Evolutionary conservation across 305 asterid species (phyloP), one percentile per base, ranked within the genome.

Genomic region (Coffea humblotiana): DNA sequence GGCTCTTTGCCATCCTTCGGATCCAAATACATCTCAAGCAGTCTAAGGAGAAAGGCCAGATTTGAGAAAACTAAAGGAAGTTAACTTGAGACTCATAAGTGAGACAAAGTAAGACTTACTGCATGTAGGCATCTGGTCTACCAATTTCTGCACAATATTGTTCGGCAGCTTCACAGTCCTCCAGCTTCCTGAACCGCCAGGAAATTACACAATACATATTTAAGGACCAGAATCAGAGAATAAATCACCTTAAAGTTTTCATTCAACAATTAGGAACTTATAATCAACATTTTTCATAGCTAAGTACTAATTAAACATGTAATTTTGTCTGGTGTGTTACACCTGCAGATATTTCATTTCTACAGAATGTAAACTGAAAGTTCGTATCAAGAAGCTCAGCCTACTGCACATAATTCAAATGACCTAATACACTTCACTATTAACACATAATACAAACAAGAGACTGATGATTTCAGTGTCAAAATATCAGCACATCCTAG

Each of bases 41-140:
- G 87, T 90, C 99, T 96, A 85, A 84, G 73, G 79, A 83, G 8
- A 75, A 71, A 82, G 80, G 40, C 82, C 58, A 67, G 54, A 75
- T 68, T 66, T 74, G 51, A 61, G 79, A 75, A 83, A 52, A 69
- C 63, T 67, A 60, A 79, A 75, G n/a, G 27, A 71, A 71, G 83
- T 74, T 76, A 79, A 37, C 75, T 58, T 45, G 60, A 65, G 69
- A 87, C 76, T 43, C 83, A 67, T 73, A 68, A 77, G 80, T 23
- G 74, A 86, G 84, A 81, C 79, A 78, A 81, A 72, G 75, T 77
- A 78, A 70, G 81, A 91, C 97, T 83, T 74, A 94, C 98, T 89
- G 97, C 90, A 90, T 92, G 88, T 92, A 96, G 77, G 98, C 96
- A 92, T 94, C 99, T 82, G 98, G 93, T 90, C 99, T 91, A 75